Percentiles rank a stretch among this genome's conserved stretches.
Evolutionary conservation across 768 basidiomycete species (phyloP).

Genomic region (Boletus bicolor): DNA sequence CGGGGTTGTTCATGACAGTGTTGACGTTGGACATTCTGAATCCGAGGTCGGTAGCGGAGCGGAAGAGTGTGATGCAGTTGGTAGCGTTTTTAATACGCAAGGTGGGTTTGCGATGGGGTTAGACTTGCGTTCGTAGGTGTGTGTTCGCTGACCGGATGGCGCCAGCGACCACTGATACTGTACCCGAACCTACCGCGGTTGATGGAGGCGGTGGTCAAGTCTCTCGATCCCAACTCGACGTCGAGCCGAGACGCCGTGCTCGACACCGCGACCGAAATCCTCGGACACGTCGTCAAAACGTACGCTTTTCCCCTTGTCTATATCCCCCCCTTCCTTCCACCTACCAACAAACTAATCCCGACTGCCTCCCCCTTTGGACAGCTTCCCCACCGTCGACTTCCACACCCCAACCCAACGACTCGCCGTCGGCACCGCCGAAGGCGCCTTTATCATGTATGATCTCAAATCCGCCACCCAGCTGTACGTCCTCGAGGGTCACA

Average conservation of each 20-base stretch:
- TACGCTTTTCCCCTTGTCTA: conserved; percentile 35
- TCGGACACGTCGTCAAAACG: conserved; percentile 94
- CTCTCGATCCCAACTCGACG: conserved; percentile 86
- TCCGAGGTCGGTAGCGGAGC: conserved; percentile 67
- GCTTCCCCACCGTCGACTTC: conserved; percentile 61
- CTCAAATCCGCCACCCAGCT: conserved; percentile 39
- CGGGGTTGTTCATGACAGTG: conserved; percentile 92
- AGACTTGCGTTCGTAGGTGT: too few relatives aligned
- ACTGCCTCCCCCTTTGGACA: conserved; percentile 25
- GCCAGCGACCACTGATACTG: conserved; percentile 77
- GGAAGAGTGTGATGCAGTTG: conserved; percentile 88
- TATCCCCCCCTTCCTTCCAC: too few relatives aligned
- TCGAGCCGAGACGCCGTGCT: conserved; percentile 77
- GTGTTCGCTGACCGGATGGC: not conserved
- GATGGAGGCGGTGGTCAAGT: conserved; percentile 95
- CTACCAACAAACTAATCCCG: not conserved
- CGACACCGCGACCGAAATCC: conserved; percentile 89
- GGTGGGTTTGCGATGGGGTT: conserved; percentile 34
- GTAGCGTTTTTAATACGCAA: conserved; percentile 93
- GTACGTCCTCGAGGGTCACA: conserved; percentile 93
- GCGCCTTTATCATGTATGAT: conserved; percentile 90
- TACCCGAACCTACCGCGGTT: conserved; percentile 80
- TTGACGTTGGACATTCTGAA: conserved; percentile 85
- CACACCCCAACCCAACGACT: too few relatives aligned
- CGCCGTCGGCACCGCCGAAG: too few relatives aligned